Conservation (phyloP, 169 alveolate species). For the Toxoplasma gondii region DNA sequence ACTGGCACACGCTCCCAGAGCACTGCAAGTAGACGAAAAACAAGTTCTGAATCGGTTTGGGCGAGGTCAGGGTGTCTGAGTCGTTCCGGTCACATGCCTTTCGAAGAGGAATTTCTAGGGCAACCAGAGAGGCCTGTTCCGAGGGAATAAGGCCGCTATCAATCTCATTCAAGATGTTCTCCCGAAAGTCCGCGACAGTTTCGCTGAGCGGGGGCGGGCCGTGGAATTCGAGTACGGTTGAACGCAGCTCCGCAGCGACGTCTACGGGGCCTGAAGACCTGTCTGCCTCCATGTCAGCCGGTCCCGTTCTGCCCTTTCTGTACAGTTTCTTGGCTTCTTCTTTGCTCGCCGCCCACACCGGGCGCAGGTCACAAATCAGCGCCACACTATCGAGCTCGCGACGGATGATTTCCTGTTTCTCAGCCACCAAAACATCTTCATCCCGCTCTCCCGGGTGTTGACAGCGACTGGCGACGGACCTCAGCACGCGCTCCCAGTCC, state of each 20-base stretch:
- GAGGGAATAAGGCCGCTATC: background rate
- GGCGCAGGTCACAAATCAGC: conserved; percentile 30
- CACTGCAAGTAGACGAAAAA: conserved; percentile 3
- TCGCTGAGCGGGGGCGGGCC: background rate
- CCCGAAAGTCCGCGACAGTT: background rate
- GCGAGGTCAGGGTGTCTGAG: background rate
- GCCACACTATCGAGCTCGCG: conserved; percentile 17
- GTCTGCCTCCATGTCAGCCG: background rate
- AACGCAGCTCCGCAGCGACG: background rate
- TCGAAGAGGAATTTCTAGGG: background rate
- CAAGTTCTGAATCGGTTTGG: background rate
- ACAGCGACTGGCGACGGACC: background rate
- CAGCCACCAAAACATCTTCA: background rate
- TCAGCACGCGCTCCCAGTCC: conserved; percentile 37
- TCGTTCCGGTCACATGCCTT: background rate
- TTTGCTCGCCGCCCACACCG: conserved; percentile 24
- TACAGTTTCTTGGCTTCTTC: conserved; percentile 12
- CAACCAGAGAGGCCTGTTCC: background rate
- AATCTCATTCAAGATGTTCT: background rate
- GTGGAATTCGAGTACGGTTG: background rate
- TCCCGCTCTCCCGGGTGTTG: background rate
- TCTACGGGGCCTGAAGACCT: background rate
- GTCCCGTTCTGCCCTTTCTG: background rate
- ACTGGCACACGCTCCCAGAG: background rate
- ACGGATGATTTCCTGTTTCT: background rate